Base-by-base conservation (phyloP, 1,284 basidiomycete species). In the Pseudozyma sp. region DNA sequence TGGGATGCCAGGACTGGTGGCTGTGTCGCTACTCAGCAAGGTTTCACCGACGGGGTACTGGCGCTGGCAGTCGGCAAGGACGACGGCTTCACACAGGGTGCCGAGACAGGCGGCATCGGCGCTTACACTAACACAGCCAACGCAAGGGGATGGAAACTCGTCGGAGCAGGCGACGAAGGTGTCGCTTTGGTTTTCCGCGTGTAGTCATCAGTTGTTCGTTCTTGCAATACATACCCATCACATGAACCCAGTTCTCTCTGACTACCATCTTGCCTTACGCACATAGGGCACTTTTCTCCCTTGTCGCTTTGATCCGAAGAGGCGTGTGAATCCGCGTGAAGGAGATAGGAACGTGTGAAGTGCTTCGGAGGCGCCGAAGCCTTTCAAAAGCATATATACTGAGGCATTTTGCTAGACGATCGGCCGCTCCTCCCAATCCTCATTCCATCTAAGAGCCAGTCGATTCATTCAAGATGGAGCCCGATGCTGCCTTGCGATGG, bases 1-100 rank as follows among this genome's bases (percentile, higher is more conserved):
- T 98, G 95, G 94, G 96, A 99, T 82, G 91, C 91, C 6, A 90
- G 94, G 44, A 93, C 91, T 2, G 94, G 95, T 0, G 87, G 89
- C 4, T 87, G 94, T 29, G 69, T 97, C 14, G 90, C 90, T 43
- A 90, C 90, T 54, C 92, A 97, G 84, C 90, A 89, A 52, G 96
- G 95, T 2, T 95, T 98, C 81, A 88, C 88, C 19, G 94, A 90
- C 1, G 89, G 92, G 3, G 88, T 99, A 2, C 89, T 97, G 39
- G 89, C 88, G 44, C 90, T 93, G 0, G 89, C 92, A 1, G 87
- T 97, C 7, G 80, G 78, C 29, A 79, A 82, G 14, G 81, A 83
- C 48, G 72, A 83, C 42, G 76, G 85, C n/a, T 63, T 86, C 33
- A 84, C 84, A 31, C 84, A 84, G 31, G 80, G 81, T 19, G 82